A percentile compares a stretch with the other conserved stretches of the same genome.
phyloP scores from a whole-genome alignment of 202 grass and related monocot genomes.

The Dendrocalamus latiflorus region DNA sequence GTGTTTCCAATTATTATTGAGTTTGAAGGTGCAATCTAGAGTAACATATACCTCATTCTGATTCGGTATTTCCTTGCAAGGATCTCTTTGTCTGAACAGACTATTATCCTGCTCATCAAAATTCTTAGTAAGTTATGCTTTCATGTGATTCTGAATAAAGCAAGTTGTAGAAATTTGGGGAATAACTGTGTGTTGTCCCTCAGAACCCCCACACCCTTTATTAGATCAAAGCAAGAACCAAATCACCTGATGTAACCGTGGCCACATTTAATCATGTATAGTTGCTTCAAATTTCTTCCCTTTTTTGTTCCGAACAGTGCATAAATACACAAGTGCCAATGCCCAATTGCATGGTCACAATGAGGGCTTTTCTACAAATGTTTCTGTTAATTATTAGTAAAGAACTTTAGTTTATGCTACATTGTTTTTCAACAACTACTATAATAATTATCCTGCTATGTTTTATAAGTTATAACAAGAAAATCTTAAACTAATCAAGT shows the following conservation, averaged over 20 bases:
- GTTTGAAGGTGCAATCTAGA: not conserved
- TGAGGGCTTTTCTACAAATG: no score
- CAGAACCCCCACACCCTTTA: no score
- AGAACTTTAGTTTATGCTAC: not conserved
- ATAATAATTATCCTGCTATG: not conserved
- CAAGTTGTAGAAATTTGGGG: no score
- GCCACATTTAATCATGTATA: not conserved
- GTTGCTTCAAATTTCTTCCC: not conserved
- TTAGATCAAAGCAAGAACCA: not conserved
- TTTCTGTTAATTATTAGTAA: not conserved
- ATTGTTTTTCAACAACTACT: not conserved
- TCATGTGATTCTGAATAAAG: no score
- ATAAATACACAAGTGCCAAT: no score
- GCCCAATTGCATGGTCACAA: no score
- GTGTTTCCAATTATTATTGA: not conserved
- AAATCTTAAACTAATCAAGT: not conserved
- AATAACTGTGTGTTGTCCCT: no score
- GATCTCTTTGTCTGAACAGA: conserved; percentile 29
- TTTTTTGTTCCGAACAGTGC: no score
- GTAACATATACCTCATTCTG: conserved; percentile 52
- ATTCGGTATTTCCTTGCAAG: conserved; percentile 38
- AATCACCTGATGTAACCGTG: not conserved
- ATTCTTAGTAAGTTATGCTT: not conserved
- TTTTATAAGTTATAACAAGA: conserved; percentile 12
- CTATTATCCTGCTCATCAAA: conserved; percentile 26